Conservation (phyloP, 441 rosid genomes). For the Omphalea diandra region DNA sequence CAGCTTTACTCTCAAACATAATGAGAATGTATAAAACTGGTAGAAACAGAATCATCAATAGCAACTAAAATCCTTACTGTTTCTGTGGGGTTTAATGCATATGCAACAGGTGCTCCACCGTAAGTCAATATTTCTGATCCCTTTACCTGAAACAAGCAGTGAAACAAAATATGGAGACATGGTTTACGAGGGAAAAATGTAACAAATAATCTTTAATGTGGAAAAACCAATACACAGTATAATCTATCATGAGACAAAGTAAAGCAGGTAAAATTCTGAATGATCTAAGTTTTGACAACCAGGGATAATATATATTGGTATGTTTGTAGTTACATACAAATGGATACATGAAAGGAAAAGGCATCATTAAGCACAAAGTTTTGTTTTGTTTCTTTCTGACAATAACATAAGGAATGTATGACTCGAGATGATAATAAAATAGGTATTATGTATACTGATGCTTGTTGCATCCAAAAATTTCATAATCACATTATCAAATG, state of each 20-base stretch:
- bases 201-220: neutral
- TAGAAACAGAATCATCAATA: conserved; percentile 10
- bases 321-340: neutral
- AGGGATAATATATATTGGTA: neutral
- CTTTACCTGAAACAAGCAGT: conserved; percentile 55
- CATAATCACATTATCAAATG: neutral
- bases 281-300: neutral
- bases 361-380: neutral
- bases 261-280: neutral
- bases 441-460: neutral
- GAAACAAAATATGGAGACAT: conserved; percentile 4
- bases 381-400: neutral
- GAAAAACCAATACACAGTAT: neutral
- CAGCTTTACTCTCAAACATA: neutral
- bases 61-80: conserved; percentile 46
- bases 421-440: neutral
- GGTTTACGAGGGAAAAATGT: too few relatives aligned
- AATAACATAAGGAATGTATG: neutral
- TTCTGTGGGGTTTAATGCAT: conserved; percentile 70
- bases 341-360: neutral
- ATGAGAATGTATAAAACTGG: conserved; percentile 7
- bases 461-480: neutral
- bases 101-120: conserved; percentile 79
- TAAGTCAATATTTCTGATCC: conserved; percentile 75
- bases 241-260: neutral